These are phyloP conservation scores for Iberis amara DNA, from an alignment of 441 rosid genomes.

Conservation along the genomic window DNA sequence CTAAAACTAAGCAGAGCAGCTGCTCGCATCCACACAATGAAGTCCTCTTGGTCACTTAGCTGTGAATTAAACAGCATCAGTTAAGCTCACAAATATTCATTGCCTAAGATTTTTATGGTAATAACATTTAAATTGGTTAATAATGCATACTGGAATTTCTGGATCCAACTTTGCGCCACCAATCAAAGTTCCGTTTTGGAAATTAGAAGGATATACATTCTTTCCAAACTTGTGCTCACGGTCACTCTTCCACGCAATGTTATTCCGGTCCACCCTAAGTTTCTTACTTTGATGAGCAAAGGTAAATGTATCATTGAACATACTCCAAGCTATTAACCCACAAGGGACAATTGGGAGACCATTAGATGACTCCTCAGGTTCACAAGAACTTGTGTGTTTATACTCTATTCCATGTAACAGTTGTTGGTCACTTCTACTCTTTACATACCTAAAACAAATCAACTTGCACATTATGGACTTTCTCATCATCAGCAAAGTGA, in stretches of 20 bases:
- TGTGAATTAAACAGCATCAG: slow-evolving; percentile 24
- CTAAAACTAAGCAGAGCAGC: slow-evolving; percentile 80
- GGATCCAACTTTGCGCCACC: slow-evolving; percentile 77
- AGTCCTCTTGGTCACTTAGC: slow-evolving; percentile 86
- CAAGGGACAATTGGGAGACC: slow-evolving; percentile 78
- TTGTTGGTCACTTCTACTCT: slow-evolving; percentile 80
- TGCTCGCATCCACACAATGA: slow-evolving; percentile 79
- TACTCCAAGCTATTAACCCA: slow-evolving; percentile 86
- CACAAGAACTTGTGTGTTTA: slow-evolving; percentile 55
- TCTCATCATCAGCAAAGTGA: slow-evolving; percentile 17
- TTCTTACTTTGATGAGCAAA: slow-evolving; percentile 42
- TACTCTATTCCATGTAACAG: slow-evolving; percentile 53
- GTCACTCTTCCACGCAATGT: slow-evolving; percentile 82
- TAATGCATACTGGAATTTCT: slow-evolving; percentile 51
- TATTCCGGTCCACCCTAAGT: slow-evolving; percentile 47
- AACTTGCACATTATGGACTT: not conserved
- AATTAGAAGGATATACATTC: slow-evolving; percentile 67
- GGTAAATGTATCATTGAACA: slow-evolving; percentile 74
- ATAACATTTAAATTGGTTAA: slow-evolving; percentile 1
- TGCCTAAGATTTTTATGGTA: not conserved
- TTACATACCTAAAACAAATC: slow-evolving; percentile 60
- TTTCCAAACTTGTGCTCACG: slow-evolving; percentile 81
- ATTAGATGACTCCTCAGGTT: slow-evolving; percentile 56
- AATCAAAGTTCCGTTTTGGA: slow-evolving; percentile 70
- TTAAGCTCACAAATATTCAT: slow-evolving; percentile 17